Percentiles rank a stretch among this genome's conserved stretches.
phyloP scores from a whole-genome alignment of 352 stramenopile species.

The Phytophthora sp. region DNA sequence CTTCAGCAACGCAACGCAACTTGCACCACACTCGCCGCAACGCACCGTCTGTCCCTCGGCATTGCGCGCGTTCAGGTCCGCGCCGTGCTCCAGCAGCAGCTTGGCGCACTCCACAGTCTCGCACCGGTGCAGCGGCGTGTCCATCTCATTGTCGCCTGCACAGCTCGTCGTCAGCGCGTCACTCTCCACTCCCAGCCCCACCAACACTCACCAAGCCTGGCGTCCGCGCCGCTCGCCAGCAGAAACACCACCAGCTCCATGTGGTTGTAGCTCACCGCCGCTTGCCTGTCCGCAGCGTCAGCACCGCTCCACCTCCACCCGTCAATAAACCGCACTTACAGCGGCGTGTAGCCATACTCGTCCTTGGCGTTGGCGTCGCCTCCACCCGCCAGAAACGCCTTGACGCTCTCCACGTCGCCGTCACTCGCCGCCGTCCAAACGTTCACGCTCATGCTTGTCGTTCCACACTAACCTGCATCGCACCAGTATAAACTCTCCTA shows the following conservation, averaged over 20 bases:
- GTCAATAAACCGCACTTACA: conserved; percentile 55
- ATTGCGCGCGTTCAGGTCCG: conserved; percentile 72
- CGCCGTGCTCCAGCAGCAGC: conserved; percentile 59
- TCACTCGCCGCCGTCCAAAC: conserved; percentile 72
- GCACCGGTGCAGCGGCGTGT: conserved; percentile 71
- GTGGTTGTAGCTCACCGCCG: conserved; percentile 75
- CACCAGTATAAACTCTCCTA: too few species aligned
- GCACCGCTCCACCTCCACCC: conserved; percentile 25
- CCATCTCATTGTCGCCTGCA: conserved; percentile 64
- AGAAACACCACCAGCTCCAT: conserved; percentile 60
- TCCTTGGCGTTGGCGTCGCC: conserved; percentile 62
- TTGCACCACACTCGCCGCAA: neutral
- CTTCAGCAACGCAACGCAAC: neutral
- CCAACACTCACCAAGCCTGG: conserved; percentile 42
- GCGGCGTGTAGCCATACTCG: conserved; percentile 70
- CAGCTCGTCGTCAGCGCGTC: neutral
- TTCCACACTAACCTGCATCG: neutral
- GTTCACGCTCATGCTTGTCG: conserved; percentile 36
- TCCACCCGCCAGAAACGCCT: conserved; percentile 49
- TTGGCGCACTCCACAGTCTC: conserved; percentile 65
- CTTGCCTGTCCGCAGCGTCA: conserved; percentile 39
- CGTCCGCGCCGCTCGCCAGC: conserved; percentile 46
- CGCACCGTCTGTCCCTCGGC: conserved; percentile 57
- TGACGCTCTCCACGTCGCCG: conserved; percentile 59
- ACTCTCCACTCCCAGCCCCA: neutral